Conservation (phyloP, 768 basidiomycete species). For the Kwoniella sp. region DNA sequence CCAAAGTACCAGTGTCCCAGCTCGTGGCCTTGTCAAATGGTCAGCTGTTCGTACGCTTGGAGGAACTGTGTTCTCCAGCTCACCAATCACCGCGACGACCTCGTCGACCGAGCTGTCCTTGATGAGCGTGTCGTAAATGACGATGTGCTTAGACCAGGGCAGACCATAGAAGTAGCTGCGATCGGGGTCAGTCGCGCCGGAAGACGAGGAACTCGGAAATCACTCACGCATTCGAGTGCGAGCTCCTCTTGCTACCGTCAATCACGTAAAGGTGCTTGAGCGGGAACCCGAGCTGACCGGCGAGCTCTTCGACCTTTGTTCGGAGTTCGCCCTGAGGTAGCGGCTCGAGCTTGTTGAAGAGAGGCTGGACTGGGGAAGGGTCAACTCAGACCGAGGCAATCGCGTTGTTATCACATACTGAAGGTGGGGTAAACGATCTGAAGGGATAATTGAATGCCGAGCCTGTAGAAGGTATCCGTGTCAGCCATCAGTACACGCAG, state of each 20-base stretch:
- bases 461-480: slow-evolving; percentile 52
- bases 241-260: slow-evolving; percentile 90
- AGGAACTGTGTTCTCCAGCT: slow-evolving; percentile 15
- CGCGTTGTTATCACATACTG: slow-evolving; percentile 52
- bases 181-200: not conserved
- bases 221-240: slow-evolving; percentile 73
- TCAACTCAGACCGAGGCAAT: slow-evolving; percentile 59
- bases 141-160: slow-evolving; percentile 65
- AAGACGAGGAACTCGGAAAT: not conserved
- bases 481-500: not conserved
- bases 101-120: slow-evolving; percentile 83
- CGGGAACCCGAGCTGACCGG: slow-evolving; percentile 80
- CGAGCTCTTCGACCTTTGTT: slow-evolving; percentile 69
- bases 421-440: slow-evolving; percentile 52
- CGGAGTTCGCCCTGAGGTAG: slow-evolving; percentile 73
- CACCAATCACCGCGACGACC: slow-evolving; percentile 87
- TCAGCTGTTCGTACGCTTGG: not conserved
- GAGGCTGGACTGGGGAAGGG: slow-evolving; percentile 64
- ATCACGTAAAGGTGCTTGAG: slow-evolving; percentile 93
- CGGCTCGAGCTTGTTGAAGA: slow-evolving; percentile 96
- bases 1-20: slow-evolving; percentile 91
- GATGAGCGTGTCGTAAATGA: slow-evolving; percentile 95
- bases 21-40: slow-evolving; percentile 65
- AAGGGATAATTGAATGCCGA: slow-evolving; percentile 78
- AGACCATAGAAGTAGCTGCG: slow-evolving; percentile 90